Conservation (phyloP, 2,329 filamentous ascomycete genomes). For the Cladophialophora chaetospira region DNA sequence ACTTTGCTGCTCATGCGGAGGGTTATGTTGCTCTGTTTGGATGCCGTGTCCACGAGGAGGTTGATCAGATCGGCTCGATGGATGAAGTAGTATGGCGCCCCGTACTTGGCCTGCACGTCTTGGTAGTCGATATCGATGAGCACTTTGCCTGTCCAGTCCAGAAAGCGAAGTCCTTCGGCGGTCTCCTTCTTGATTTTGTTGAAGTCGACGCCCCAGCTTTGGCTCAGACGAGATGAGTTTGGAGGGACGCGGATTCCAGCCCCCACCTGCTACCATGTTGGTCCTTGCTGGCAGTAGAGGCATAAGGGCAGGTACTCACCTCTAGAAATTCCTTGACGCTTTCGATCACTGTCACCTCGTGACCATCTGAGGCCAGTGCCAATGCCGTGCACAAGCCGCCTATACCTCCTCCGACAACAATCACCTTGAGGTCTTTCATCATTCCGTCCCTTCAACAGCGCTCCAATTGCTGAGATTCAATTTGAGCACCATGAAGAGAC, state of each 20-base stretch:
- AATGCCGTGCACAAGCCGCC: slow-evolving; percentile 31
- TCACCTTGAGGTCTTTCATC: slow-evolving; percentile 23
- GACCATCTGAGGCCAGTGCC: slow-evolving; percentile 32
- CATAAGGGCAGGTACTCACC: slow-evolving; percentile 8
- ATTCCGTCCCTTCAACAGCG: neutral
- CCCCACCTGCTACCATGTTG: slow-evolving; percentile 26
- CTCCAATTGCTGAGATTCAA: too few species aligned
- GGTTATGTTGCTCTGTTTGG: slow-evolving; percentile 24
- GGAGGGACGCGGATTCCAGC: slow-evolving; percentile 34
- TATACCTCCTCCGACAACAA: slow-evolving; percentile 32
- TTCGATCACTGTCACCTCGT: slow-evolving; percentile 36
- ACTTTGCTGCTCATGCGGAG: slow-evolving; percentile 33
- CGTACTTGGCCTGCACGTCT: slow-evolving; percentile 33
- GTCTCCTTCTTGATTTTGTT: slow-evolving; percentile 32
- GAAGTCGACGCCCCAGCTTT: slow-evolving; percentile 27
- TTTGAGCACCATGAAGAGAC: too few species aligned
- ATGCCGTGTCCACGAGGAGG: slow-evolving; percentile 26
- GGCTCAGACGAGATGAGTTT: slow-evolving; percentile 30
- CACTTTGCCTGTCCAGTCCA: slow-evolving; percentile 37
- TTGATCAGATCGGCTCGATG: slow-evolving; percentile 38
- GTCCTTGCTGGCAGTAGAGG: neutral
- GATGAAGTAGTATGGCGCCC: slow-evolving; percentile 38
- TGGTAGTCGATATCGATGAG: slow-evolving; percentile 33
- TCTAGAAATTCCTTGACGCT: slow-evolving; percentile 31
- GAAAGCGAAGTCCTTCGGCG: slow-evolving; percentile 36